A percentile compares a stretch with the other conserved stretches of the same genome.
Evolutionary conservation across 441 rosid species (phyloP).

Genomic region (Gossypium laxum): DNA sequence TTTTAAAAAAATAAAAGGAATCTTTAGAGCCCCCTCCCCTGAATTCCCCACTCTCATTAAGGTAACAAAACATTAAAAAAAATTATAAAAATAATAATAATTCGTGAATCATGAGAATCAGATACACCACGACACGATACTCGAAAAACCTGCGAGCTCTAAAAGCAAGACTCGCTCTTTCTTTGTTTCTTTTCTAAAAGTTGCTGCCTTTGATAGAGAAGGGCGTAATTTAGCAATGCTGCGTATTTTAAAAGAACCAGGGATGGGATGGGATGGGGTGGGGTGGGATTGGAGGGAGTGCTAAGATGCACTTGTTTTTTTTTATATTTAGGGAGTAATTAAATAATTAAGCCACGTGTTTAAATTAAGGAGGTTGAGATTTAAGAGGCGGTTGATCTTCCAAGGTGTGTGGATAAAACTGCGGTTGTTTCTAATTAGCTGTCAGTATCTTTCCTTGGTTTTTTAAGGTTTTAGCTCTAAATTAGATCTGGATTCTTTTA

Average conservation of each 20-base stretch:
- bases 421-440: not conserved
- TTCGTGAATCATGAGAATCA: constrained; percentile 15
- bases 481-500: too few relatives aligned
- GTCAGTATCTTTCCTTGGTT: not conserved
- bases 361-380: not conserved
- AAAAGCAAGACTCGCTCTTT: not conserved
- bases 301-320: not conserved
- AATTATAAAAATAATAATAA: not conserved
- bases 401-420: not conserved
- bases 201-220: not conserved
- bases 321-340: not conserved
- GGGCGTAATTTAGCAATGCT: not conserved
- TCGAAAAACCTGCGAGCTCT: constrained; percentile 52
- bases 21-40: constrained; percentile 5
- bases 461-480: too few relatives aligned
- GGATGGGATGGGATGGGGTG: too few relatives aligned
- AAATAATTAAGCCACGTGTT: not conserved
- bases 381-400: not conserved
- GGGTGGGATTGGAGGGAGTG: not conserved
- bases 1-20: not conserved
- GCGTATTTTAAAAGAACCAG: not conserved
- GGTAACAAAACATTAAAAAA: constrained; percentile 4
- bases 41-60: constrained; percentile 16
- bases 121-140: constrained; percentile 52
- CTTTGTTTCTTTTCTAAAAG: not conserved